These are phyloP conservation scores for Apophysomyces trapeziformis DNA, from an alignment of 371 early-diverging fungal species.

Conservation along the genomic window DNA sequence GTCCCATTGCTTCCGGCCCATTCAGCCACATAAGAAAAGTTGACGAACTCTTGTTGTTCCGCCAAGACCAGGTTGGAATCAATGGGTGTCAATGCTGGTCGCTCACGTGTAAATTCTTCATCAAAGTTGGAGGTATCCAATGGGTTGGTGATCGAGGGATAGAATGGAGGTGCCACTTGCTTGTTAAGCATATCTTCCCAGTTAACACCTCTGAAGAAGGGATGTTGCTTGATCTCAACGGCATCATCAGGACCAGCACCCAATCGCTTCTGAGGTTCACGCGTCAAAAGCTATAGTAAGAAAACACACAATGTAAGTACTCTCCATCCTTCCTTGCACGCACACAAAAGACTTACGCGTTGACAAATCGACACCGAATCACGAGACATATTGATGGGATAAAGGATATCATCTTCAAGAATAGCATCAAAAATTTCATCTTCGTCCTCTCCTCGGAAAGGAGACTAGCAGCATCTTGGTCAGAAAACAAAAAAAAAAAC, in stretches of 20 bases:
- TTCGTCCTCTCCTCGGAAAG: conserved; percentile 95
- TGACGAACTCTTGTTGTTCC: conserved; percentile 92
- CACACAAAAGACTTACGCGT: conserved; percentile 53
- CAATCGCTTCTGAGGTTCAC: conserved; percentile 87
- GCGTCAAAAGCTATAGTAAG: conserved; percentile 72
- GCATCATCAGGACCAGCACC: conserved; percentile 86
- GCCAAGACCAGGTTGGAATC: conserved; percentile 75
- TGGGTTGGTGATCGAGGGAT: conserved; percentile 80
- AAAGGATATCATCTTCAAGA: conserved; percentile 90
- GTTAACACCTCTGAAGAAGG: conserved; percentile 92
- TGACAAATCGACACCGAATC: conserved; percentile 92
- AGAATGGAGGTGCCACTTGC: conserved; percentile 88
- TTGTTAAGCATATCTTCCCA: conserved; percentile 92
- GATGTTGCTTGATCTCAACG: conserved; percentile 91
- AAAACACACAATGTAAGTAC: neutral
- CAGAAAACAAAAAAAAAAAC: neutral
- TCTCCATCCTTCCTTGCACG: neutral
- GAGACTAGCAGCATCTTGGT: conserved; percentile 51
- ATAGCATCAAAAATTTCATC: conserved; percentile 97
- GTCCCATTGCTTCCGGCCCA: conserved; percentile 59
- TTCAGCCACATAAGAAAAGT: conserved; percentile 91
- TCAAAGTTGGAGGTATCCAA: conserved; percentile 97
- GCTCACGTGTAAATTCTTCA: conserved; percentile 92
- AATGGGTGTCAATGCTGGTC: conserved; percentile 90
- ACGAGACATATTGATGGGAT: conserved; percentile 90